phyloP scores from a whole-genome alignment of 371 early-diverging fungal species.

The Mortierella sp. region DNA sequence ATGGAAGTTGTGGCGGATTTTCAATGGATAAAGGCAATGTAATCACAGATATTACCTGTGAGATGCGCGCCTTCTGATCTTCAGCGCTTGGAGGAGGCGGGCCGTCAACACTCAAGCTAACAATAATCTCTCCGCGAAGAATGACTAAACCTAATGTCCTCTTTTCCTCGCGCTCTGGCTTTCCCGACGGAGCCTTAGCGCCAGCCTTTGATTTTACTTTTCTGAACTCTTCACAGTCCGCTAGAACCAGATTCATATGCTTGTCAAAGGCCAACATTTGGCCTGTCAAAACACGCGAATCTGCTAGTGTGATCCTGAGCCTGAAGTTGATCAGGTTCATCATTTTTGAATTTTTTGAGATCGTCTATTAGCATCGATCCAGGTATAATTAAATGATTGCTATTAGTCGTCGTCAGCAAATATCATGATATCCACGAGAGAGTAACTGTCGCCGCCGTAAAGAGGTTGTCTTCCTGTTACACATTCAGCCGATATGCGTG shows the following conservation, averaged over 20 bases:
- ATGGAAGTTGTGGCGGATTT: background rate
- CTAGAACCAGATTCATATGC: constrained; percentile 97
- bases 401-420: background rate
- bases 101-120: constrained; percentile 92
- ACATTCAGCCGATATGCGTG: too few species aligned
- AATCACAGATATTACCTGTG: constrained; percentile 39
- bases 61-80: constrained; percentile 66
- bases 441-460: background rate
- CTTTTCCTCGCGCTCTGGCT: constrained; percentile 77
- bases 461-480: background rate
- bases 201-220: constrained; percentile 81
- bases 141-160: constrained; percentile 95
- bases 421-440: background rate
- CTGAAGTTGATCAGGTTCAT: constrained; percentile 94
- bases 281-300: constrained; percentile 93
- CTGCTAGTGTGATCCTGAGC: constrained; percentile 91
- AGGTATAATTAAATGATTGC: background rate
- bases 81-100: constrained; percentile 87
- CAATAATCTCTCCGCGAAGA: constrained; percentile 93
- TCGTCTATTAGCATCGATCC: constrained; percentile 46
- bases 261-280: constrained; percentile 99
- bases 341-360: constrained; percentile 89
- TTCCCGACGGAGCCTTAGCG: constrained; percentile 38
- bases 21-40: too few species aligned
- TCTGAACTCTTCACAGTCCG: constrained; percentile 98